A percentile compares a stretch with the other conserved stretches of the same genome.
These are phyloP conservation scores for Plenodomus lindquistii DNA, from an alignment of 2,329 filamentous ascomycete species.

Conservation along the genomic window DNA sequence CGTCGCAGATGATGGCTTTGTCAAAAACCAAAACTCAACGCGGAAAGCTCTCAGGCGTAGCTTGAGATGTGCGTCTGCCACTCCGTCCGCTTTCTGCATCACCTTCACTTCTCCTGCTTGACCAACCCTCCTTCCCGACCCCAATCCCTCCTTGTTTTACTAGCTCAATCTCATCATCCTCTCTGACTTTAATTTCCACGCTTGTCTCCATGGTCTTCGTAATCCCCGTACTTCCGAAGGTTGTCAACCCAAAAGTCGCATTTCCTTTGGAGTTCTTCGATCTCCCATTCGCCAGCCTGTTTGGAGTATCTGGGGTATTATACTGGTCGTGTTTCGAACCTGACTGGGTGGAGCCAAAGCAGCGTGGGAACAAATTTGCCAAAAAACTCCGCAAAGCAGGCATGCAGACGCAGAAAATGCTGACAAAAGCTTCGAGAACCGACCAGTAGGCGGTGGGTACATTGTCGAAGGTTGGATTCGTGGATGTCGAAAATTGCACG, in stretches of 20 bases:
- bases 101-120: background rate
- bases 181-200: background rate
- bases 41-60: background rate
- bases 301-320: constrained; percentile 3
- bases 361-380: constrained; percentile 37
- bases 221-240: background rate
- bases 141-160: background rate
- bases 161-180: background rate
- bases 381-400: constrained; percentile 19
- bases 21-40: background rate
- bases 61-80: background rate
- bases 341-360: constrained; percentile 11
- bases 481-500: constrained; percentile 45
- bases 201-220: background rate
- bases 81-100: background rate
- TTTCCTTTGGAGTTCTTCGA: background rate
- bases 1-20: no score
- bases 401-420: constrained; percentile 24
- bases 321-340: constrained; percentile 4
- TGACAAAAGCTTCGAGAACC: constrained; percentile 16
- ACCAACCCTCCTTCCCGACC: background rate
- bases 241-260: background rate
- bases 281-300: background rate
- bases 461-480: constrained; percentile 44
- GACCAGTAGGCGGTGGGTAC: constrained; percentile 17